Evolutionary conservation across 2,329 filamentous ascomycete species (phyloP), one percentile per base, ranked within the genome.

Genomic region (Talaromyces funiculosus): DNA sequence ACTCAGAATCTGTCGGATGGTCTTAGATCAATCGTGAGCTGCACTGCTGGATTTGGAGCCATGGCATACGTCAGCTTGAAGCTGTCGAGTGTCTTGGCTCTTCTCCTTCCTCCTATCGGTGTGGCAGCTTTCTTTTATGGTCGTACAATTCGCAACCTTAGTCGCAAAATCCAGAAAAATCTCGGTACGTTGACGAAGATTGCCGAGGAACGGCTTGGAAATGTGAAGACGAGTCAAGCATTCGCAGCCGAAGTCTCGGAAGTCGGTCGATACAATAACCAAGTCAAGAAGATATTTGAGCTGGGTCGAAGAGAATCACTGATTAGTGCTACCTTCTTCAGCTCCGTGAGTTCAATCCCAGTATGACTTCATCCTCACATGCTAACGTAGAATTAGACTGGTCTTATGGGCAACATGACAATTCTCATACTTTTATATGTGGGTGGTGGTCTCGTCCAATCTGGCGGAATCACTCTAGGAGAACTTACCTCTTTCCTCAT

Each of bases 1-100:
- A 99, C 94, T 0, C 93, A 97, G 72, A 99, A 99, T 71, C 80
- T 99, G 54, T 97, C 93, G 5, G 94, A 99, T 75, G 94, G 94
- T n/a, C 82, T 99, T 57, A 85, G 94, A 63, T 89, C 94, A 16
- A 78, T 94, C 33, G 93, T 99, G 63, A 96, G 92, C 66, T 94
- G 94, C 66, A 86, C 84, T 33, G 93, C 93, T 62, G 95, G 94
- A 2, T 90, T 99, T 68, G 85, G 85, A 54, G 87, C 96, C 74
- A 99, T 99, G 94, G 85, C 90, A n/a, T 97, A 91, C 82, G 90
- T 96, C 62, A 96, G 91, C 72, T 83, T 95, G 59, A 89, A 96
- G 74, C 82, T 99, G 59, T 96, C 93, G 1, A 90, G 90, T 55
- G 86, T 97, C 61, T 82, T 99, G 63, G 84, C 89, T 51, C 77